Conservation (phyloP, 1,284 basidiomycete genomes). For the Earliella scabrosa region DNA sequence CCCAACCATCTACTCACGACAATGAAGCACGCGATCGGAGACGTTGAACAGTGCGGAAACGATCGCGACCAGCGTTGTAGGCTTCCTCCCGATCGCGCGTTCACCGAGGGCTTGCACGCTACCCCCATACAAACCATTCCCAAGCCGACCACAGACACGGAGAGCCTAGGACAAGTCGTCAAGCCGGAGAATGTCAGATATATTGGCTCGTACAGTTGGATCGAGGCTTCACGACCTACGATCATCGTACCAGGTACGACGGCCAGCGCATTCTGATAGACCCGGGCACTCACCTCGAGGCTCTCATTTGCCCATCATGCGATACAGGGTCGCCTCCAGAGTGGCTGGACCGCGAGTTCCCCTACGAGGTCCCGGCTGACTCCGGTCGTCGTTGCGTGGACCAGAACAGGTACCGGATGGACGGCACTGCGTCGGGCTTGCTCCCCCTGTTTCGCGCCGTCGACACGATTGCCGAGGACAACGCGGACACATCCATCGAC, state of each 20-base stretch:
- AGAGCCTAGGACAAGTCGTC: not conserved
- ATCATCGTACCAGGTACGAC: slow-evolving; percentile 58
- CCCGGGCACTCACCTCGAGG: no score
- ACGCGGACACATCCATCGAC: slow-evolving; percentile 36
- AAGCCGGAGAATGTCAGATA: slow-evolving; percentile 40
- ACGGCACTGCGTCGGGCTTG: slow-evolving; percentile 41
- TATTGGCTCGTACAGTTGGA: slow-evolving; percentile 63
- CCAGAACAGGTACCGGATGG: slow-evolving; percentile 54
- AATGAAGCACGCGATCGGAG: no score
- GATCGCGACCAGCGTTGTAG: no score
- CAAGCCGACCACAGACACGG: not conserved
- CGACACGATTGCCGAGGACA: slow-evolving; percentile 41
- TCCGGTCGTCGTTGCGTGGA: slow-evolving; percentile 47
- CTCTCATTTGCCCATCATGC: no score
- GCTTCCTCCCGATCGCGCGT: not conserved
- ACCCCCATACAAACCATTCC: not conserved
- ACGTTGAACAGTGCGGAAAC: no score
- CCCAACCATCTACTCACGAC: no score
- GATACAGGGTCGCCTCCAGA: slow-evolving; percentile 53
- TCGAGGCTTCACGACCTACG: slow-evolving; percentile 43
- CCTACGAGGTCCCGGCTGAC: slow-evolving; percentile 54
- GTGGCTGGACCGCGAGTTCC: slow-evolving; percentile 49
- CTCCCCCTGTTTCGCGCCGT: slow-evolving; percentile 56
- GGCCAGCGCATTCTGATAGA: no score
- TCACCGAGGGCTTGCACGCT: not conserved